These are phyloP conservation scores for Psilocybe cyanescens DNA, from an alignment of 768 basidiomycete genomes.

Conservation along the genomic window DNA sequence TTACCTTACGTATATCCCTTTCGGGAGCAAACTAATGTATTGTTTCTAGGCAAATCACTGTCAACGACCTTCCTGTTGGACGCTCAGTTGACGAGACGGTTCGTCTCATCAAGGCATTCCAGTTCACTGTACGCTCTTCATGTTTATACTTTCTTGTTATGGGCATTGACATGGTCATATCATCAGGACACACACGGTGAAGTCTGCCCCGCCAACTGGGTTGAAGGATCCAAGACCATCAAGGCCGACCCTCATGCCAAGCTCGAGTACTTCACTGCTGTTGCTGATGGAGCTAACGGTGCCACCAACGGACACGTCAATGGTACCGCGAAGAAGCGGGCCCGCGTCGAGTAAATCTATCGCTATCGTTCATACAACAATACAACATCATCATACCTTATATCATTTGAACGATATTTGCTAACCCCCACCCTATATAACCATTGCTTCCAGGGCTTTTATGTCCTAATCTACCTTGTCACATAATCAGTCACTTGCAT, in stretches of 20 bases:
- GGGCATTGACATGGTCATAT: not conserved
- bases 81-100: slow-evolving; percentile 93
- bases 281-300: not conserved
- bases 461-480: not conserved
- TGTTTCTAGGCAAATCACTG: slow-evolving; percentile 61
- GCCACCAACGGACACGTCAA: slow-evolving; percentile 37
- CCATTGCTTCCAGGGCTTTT: not conserved
- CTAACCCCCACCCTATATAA: not conserved
- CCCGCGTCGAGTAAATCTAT: slow-evolving; percentile 49
- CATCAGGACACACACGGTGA: slow-evolving; percentile 84
- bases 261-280: slow-evolving; percentile 70
- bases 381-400: not conserved
- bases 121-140: slow-evolving; percentile 68
- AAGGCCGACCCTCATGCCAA: slow-evolving; percentile 76
- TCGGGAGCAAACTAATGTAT: too few species aligned
- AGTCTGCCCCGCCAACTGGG: slow-evolving; percentile 94
- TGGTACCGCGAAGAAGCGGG: slow-evolving; percentile 55
- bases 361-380: not conserved
- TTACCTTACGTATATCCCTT: too few species aligned
- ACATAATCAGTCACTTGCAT: not conserved
- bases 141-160: slow-evolving; percentile 2
- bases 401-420: not conserved
- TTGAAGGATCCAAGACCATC: slow-evolving; percentile 79
- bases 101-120: slow-evolving; percentile 92
- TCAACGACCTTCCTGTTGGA: slow-evolving; percentile 95